A percentile compares a stretch with the other conserved stretches of the same genome.
These are phyloP conservation scores for Acanthamoeba royreba DNA, from an alignment of 208 protist species.

Conservation along the genomic window DNA sequence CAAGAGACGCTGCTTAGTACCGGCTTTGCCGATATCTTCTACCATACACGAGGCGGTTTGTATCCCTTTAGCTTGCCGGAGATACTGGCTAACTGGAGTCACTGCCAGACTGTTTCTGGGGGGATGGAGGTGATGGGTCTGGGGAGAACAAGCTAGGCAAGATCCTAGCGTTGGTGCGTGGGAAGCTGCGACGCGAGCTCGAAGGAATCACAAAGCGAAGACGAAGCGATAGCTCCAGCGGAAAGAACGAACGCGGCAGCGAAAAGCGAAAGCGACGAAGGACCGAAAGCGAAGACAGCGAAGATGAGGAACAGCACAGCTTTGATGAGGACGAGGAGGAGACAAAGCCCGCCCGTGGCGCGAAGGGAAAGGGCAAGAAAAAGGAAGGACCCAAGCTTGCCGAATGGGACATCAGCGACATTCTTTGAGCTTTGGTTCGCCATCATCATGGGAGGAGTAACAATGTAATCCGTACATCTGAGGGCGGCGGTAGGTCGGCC, in stretches of 20 bases:
- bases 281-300: background rate
- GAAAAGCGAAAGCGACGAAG: background rate
- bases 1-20: background rate
- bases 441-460: background rate
- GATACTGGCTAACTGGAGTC: background rate
- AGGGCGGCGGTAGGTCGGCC: too few relatives aligned
- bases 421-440: background rate
- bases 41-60: background rate
- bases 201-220: conserved; percentile 22
- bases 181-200: conserved; percentile 34
- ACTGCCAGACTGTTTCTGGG: conserved; percentile 10
- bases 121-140: background rate
- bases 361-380: background rate
- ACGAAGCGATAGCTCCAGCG: background rate
- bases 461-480: background rate
- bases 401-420: conserved; percentile 5
- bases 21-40: background rate
- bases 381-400: background rate
- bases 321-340: too few relatives aligned
- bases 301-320: background rate
- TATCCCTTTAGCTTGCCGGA: background rate
- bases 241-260: background rate
- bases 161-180: background rate
- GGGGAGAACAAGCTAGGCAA: conserved; percentile 43
- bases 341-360: too few relatives aligned